Percentiles rank a stretch among this genome's conserved stretches.
These are phyloP conservation scores for Toxicodendron radicans DNA, from an alignment of 345 rosid species.

Conservation along the genomic window DNA sequence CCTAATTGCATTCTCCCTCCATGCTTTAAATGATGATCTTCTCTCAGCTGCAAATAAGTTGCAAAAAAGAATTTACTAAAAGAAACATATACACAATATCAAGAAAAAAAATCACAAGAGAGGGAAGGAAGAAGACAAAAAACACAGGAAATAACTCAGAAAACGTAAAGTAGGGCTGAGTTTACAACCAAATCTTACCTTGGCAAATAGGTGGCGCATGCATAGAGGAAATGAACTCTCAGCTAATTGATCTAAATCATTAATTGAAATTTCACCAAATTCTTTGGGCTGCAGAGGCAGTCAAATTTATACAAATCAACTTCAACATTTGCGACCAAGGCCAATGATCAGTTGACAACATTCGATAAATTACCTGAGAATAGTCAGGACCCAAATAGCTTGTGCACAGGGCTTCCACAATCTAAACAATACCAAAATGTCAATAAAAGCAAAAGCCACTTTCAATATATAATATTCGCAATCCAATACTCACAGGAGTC, in stretches of 20 bases:
- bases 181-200: slow-evolving; percentile 43
- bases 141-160: background rate
- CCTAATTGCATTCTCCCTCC: slow-evolving; percentile 99
- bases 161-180: slow-evolving; percentile 4
- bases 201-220: slow-evolving; percentile 87
- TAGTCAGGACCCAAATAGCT: slow-evolving; percentile 93
- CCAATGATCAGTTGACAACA: slow-evolving; percentile 12
- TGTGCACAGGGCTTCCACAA: slow-evolving; percentile 71
- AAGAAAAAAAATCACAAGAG: background rate
- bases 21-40: slow-evolving; percentile 95
- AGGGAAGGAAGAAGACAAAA: background rate
- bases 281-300: slow-evolving; percentile 59
- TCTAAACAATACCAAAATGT: slow-evolving; percentile 40
- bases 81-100: background rate
- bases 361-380: slow-evolving; percentile 57
- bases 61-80: slow-evolving; percentile 9
- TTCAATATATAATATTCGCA: slow-evolving; percentile 19
- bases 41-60: slow-evolving; percentile 59
- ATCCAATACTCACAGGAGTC: slow-evolving; percentile 63
- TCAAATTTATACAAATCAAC: slow-evolving; percentile 12
- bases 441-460: slow-evolving; percentile 13
- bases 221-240: slow-evolving; percentile 89
- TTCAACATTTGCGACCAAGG: slow-evolving; percentile 12
- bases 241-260: slow-evolving; percentile 76
- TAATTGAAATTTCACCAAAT: slow-evolving; percentile 68